These are phyloP conservation scores for Plasmodium falciparum DNA, from an alignment of 169 alveolate genomes.

Conservation along the genomic window DNA sequence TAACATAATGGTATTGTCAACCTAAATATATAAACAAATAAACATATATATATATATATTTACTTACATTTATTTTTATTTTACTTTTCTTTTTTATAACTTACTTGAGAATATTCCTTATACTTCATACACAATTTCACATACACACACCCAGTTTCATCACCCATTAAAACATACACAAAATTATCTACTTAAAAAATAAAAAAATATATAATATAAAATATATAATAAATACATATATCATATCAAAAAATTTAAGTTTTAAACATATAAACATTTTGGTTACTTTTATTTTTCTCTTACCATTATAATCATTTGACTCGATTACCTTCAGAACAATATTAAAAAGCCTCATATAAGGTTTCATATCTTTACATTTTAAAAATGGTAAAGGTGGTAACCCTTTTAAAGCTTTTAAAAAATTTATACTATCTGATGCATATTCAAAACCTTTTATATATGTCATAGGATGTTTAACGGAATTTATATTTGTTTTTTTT, in stretches of 20 bases:
- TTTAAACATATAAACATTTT: neutral
- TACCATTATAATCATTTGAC: conserved; percentile 10
- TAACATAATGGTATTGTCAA: conserved; percentile 15
- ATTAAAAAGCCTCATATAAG: conserved; percentile 50
- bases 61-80: neutral
- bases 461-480: neutral
- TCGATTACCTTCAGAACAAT: conserved; percentile 38
- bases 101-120: conserved; percentile 27
- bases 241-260: neutral
- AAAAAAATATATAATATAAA: conserved; percentile 16
- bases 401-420: conserved; percentile 51
- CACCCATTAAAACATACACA: conserved; percentile 49
- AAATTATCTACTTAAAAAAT: conserved; percentile 5
- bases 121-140: conserved; percentile 22
- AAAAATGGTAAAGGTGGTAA: conserved; percentile 44
- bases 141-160: conserved; percentile 68
- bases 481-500: conserved; percentile 6
- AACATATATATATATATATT: neutral
- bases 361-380: conserved; percentile 65
- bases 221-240: neutral
- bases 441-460: conserved; percentile 34
- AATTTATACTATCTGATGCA: conserved; percentile 21
- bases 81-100: conserved; percentile 6
- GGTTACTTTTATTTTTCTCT: neutral
- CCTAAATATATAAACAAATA: conserved; percentile 20